A percentile compares a stretch with the other conserved stretches of the same genome.
phyloP scores from a whole-genome alignment of 1,284 basidiomycete species.

The Marasmius oreades region DNA sequence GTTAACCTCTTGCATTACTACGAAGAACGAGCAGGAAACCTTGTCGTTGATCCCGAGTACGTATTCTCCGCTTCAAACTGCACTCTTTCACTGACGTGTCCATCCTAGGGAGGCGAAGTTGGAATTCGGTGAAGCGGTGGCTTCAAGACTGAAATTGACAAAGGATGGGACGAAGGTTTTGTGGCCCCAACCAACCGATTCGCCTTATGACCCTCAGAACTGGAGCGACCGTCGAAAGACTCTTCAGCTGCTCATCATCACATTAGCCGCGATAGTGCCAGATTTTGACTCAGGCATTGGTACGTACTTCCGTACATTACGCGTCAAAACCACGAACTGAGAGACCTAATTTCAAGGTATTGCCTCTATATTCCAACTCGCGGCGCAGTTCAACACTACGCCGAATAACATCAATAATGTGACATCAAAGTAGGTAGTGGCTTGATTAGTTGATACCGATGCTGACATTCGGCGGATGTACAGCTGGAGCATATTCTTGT shows the following conservation, averaged over 20 bases:
- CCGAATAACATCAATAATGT: constrained; percentile 60
- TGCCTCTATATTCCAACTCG: constrained; percentile 57
- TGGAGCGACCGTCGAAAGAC: constrained; percentile 47
- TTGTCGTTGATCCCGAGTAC: constrained; percentile 61
- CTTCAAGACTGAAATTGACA: constrained; percentile 45
- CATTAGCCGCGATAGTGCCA: constrained; percentile 63
- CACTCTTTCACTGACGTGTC: background rate
- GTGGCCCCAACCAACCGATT: constrained; percentile 64
- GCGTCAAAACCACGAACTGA: background rate
- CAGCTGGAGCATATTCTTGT: constrained; percentile 68
- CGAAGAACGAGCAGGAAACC: constrained; percentile 53
- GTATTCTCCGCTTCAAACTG: constrained; percentile 14
- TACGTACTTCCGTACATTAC: constrained; percentile 22
- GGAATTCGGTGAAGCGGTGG: constrained; percentile 48
- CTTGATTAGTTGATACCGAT: background rate
- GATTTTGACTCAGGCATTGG: constrained; percentile 70
- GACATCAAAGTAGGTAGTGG: constrained; percentile 48
- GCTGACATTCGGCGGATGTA: constrained; percentile 1
- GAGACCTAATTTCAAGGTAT: constrained; percentile 39
- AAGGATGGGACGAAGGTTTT: constrained; percentile 46
- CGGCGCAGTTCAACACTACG: constrained; percentile 54
- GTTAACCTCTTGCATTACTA: constrained; percentile 51
- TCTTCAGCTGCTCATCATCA: constrained; percentile 55
- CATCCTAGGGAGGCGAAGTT: constrained; percentile 48
- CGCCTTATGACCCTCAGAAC: constrained; percentile 63